Evolutionary conservation across 495 filamentous ascomycete species (phyloP), one percentile per base, ranked within the genome.

Genomic region (Penicillium soppii): DNA sequence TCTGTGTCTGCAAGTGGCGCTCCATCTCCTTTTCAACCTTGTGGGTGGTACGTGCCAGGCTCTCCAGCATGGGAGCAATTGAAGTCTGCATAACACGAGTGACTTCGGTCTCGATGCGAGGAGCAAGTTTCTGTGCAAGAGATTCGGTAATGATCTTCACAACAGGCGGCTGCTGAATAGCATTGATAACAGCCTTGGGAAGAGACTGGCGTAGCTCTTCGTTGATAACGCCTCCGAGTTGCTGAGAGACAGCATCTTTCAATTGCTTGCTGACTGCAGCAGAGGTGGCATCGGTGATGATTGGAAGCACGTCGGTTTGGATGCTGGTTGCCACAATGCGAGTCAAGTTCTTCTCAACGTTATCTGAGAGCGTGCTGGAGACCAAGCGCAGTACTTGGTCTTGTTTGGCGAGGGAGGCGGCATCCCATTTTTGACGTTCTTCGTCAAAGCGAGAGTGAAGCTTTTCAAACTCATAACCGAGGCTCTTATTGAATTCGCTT

Each of bases 331-430:
- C 77, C 43, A 96, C 81, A 48, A 95, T 86, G 22, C 80, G 81
- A 21, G 81, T 72, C 26, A 96, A 77, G 20, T 85, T 87, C 57
- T 85, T 81, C 65, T 97, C 91, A 23, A 95, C 89, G 54, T 97
- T 97, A 38, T 94, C 86, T 16, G 90, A 88, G 16, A 99, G 76
- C 10, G 94, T 92, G 43, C 81, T 84, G 1, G 91, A 94, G 7
- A 99, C 89, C 36, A 96, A 77, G 17, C 90, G 87, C 43, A 99
- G 79, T 26, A 99, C 75, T 50, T 87, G 84, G 47, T 91, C 86
- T 54, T 89, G 87, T 53, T 84, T 85, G n/a, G 83, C 80, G 13
- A 82, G 72, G 22, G 82, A 80, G 22, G 84, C 78, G 43, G 82
- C 82, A 66, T 85, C 82, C 62, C 82, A 79, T 43, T 76, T 74